Base-by-base conservation (phyloP, 75 land plant genomes). In the Chamaecyparis obtusa region DNA sequence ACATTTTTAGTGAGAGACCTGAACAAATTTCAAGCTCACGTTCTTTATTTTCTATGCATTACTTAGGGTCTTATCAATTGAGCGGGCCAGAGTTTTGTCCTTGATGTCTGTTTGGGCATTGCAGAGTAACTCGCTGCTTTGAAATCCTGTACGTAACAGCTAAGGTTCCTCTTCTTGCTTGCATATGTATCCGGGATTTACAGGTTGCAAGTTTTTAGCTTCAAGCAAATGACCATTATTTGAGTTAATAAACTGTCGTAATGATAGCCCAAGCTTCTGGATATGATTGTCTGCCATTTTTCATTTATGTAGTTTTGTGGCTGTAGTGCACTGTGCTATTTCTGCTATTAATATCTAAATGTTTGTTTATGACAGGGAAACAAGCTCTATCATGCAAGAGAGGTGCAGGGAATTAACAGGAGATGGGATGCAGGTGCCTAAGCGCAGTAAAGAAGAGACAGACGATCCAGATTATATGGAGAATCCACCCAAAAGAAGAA, bases 361-460 rank as follows among this genome's bases (percentile, higher is more conserved):
- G 14, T 81, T 11, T 27, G n/a, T 81, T 80, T 44, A 81, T 44
- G 21, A 2, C 83, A 81, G 83, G 54, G 46, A 81, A 81, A 81
- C 83, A 81, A 81, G 83, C 33, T 46, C 51, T n/a, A 81, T 44
- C 83, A 81, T 81, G 51, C 51, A 46, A 46, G 83, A 81, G 83
- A 81, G 83, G 49, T 9, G 2, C 83, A n/a, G 27, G 6, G 51
- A 81, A 9, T 27, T 81, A 46, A 19, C 5, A 3, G 51, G n/a
- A 81, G 83, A 44, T 81, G 51, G 32, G 83, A 81, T 81, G 83
- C n/a, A 46, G 51, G 54, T 43, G 49, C 33, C 30, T 81, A 44
- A 81, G 51, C 49, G 46, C 14, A 46, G 1, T 41, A 81, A 81
- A 44, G 83, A 81, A 44, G 49, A 43, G 51, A 81, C 14, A n/a